Conservation (phyloP, 192 early-diverging fungal genomes). For the Diversispora epigaea region DNA sequence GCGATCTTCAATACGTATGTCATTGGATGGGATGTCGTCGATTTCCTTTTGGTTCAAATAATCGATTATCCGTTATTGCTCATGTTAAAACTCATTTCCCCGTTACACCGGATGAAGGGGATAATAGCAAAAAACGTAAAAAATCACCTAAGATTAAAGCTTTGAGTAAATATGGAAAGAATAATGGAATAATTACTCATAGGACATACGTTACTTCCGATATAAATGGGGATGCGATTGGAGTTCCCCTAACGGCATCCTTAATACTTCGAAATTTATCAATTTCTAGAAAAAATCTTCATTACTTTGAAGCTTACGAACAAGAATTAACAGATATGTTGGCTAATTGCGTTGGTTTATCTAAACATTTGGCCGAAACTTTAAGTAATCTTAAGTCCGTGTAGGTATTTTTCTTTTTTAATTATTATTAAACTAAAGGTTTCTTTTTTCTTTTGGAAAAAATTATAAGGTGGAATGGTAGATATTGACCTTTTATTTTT, state of each 20-base stretch:
- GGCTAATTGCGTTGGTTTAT: slow-evolving; percentile 38
- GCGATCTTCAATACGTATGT: slow-evolving; percentile 42
- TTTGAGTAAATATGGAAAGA: slow-evolving; percentile 38
- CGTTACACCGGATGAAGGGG: slow-evolving; percentile 40
- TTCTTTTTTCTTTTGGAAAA: no score
- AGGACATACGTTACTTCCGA: slow-evolving; percentile 44
- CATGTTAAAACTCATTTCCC: slow-evolving; percentile 57
- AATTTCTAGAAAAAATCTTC: slow-evolving; percentile 43
- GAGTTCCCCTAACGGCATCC: slow-evolving; percentile 58
- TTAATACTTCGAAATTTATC: slow-evolving; percentile 55
- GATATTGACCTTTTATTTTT: no score
- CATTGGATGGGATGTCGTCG: slow-evolving; percentile 54
- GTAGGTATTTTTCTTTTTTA: background rate
- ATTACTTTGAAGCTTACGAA: slow-evolving; percentile 54
- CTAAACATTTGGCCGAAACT: slow-evolving; percentile 30
- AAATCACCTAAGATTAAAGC: slow-evolving; percentile 26
- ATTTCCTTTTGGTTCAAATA: slow-evolving; percentile 37
- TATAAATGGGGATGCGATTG: slow-evolving; percentile 41
- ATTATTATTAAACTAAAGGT: no score
- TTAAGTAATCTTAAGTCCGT: slow-evolving; percentile 18
- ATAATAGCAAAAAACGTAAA: slow-evolving; percentile 18
- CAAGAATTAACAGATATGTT: slow-evolving; percentile 48
- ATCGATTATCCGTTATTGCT: slow-evolving; percentile 40
- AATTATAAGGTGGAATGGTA: no score
- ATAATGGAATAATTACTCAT: slow-evolving; percentile 34